phyloP scores from a whole-genome alignment of 176 grass and related monocot genomes.

The Avena atlantica region DNA sequence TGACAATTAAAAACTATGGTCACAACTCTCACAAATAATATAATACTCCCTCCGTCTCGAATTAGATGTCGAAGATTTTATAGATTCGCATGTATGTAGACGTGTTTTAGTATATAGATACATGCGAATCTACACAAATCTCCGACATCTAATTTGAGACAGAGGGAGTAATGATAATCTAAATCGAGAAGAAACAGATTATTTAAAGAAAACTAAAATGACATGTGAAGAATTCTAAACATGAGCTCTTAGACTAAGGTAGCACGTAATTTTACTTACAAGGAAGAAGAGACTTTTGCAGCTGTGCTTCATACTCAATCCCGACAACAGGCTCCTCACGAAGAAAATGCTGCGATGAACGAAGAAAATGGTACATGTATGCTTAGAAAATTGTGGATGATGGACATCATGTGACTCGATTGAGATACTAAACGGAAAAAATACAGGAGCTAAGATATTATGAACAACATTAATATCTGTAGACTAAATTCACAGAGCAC shows the following conservation, averaged over 20 bases:
- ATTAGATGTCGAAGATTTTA: too few relatives aligned
- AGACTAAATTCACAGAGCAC: conserved; percentile 31
- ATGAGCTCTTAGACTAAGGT: conserved; percentile 29
- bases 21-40: neutral
- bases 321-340: conserved; percentile 86
- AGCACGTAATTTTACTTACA: conserved; percentile 57
- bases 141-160: too few relatives aligned
- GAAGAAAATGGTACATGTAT: neutral
- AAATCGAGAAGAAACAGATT: conserved; percentile 21
- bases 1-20: conserved; percentile 23
- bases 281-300: conserved; percentile 98
- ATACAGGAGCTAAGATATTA: conserved; percentile 39
- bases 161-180: neutral
- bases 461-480: conserved; percentile 32
- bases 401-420: conserved; percentile 25
- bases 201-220: conserved; percentile 21
- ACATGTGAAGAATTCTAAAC: conserved; percentile 29
- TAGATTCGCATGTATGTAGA: too few relatives aligned
- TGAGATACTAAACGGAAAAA: conserved; percentile 34
- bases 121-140: too few relatives aligned
- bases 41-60: neutral
- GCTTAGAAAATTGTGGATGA: conserved; percentile 33
- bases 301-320: conserved; percentile 95
- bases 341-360: conserved; percentile 87
- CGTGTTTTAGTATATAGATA: too few relatives aligned